These are phyloP conservation scores for Phytophthora cactorum DNA, from an alignment of 352 stramenopile species.

Conservation along the genomic window DNA sequence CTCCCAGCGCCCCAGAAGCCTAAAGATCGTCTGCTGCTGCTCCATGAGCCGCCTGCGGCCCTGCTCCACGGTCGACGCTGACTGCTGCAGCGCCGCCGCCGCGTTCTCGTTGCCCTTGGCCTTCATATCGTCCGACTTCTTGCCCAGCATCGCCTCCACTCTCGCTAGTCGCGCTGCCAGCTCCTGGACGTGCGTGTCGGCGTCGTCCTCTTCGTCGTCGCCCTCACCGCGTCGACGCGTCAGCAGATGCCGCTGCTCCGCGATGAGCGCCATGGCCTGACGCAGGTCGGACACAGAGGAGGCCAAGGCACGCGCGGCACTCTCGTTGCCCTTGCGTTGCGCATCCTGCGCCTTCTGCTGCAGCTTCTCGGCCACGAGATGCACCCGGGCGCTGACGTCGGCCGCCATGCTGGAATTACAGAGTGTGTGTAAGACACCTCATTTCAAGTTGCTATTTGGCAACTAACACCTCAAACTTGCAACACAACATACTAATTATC, in stretches of 20 bases:
- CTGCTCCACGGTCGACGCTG: conserved; percentile 46
- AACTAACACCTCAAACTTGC: not conserved
- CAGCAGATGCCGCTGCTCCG: conserved; percentile 63
- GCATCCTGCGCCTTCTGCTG: conserved; percentile 71
- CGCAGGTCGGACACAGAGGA: conserved; percentile 66
- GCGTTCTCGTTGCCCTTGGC: conserved; percentile 68
- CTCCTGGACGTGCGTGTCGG: conserved; percentile 39
- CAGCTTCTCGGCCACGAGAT: conserved; percentile 80
- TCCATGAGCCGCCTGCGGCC: conserved; percentile 43
- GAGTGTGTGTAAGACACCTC: not conserved
- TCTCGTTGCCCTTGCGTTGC: conserved; percentile 61
- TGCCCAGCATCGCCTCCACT: conserved; percentile 65
- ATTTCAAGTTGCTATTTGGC: not conserved
- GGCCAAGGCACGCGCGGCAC: conserved; percentile 48
- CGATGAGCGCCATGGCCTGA: conserved; percentile 54
- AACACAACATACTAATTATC: too few relatives aligned
- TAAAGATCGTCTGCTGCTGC: conserved; percentile 59
- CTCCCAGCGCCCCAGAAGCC: conserved; percentile 41
- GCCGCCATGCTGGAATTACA: conserved; percentile 40
- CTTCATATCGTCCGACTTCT: conserved; percentile 84
- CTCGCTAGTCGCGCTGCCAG: conserved; percentile 39
- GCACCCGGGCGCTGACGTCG: conserved; percentile 66
- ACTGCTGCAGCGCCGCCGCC: conserved; percentile 58
- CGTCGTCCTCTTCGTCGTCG: conserved; percentile 27
- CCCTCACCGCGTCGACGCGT: conserved; percentile 32